A percentile compares a stretch with the other conserved stretches of the same genome.
Evolutionary conservation across 1,139 yeast species (phyloP).

Genomic region (Wickerhamomyces sp.): DNA sequence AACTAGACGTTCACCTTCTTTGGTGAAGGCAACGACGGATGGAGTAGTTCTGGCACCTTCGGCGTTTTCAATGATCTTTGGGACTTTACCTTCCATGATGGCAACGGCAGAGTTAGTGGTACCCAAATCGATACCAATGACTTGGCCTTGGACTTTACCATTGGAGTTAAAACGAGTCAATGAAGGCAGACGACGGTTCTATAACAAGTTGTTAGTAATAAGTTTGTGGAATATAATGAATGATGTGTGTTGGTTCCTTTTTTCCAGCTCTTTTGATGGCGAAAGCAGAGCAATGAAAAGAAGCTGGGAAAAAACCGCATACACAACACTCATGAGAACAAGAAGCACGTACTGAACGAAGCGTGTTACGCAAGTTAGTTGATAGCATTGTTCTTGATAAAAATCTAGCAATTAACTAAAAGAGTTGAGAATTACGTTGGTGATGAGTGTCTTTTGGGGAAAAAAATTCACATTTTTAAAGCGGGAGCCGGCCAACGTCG

Average conservation of each 20-base stretch:
- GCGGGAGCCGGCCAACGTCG: neutral
- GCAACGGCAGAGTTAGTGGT: constrained; percentile 99
- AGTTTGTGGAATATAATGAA: neutral
- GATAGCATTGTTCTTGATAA: constrained; percentile 19
- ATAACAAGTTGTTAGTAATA: constrained; percentile 11
- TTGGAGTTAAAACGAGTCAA: constrained; percentile 48
- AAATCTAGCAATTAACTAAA: neutral
- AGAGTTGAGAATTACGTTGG: neutral
- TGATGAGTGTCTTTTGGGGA: neutral
- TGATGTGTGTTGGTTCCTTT: neutral
- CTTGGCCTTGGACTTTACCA: constrained; percentile 40
- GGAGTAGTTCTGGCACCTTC: constrained; percentile 99
- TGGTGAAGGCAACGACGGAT: constrained; percentile 96
- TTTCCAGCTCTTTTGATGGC: too few relatives aligned
- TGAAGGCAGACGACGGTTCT: constrained; percentile 37
- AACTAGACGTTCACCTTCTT: constrained; percentile 91
- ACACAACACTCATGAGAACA: neutral
- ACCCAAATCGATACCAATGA: constrained; percentile 98
- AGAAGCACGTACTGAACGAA: constrained; percentile 22
- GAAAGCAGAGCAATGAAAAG: too few relatives aligned
- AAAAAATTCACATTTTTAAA: neutral
- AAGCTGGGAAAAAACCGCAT: neutral
- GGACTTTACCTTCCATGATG: constrained; percentile 93
- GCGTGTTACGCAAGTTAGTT: constrained; percentile 20
- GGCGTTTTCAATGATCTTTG: constrained; percentile 94